Evolutionary conservation across 2,329 filamentous ascomycete species (phyloP).

Genomic region (Nothophoma quercina): DNA sequence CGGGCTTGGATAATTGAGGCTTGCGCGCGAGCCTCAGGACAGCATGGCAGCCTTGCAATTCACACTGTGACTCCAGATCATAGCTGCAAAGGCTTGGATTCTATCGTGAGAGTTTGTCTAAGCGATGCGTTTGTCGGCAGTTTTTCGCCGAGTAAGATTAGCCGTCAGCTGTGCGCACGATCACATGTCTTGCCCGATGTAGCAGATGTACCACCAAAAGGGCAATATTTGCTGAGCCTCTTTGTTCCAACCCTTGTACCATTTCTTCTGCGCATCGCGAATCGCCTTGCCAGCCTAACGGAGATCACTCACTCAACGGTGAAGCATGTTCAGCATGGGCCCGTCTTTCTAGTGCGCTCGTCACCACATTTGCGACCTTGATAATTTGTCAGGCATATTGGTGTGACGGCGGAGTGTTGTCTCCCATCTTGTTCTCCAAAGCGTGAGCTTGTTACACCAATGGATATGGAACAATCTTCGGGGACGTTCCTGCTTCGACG

Average conservation of each 20-base stretch:
- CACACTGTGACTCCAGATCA: background rate
- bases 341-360: background rate
- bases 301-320: background rate
- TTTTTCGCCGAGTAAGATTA: constrained; percentile 1
- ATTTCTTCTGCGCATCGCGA: constrained; percentile 31
- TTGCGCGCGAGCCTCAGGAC: background rate
- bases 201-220: constrained; percentile 12
- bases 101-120: background rate
- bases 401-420: no score
- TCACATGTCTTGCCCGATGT: constrained; percentile 6
- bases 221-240: constrained; percentile 4
- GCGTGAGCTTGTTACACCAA: no score
- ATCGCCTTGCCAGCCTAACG: constrained; percentile 3
- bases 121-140: background rate
- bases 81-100: background rate
- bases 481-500: no score
- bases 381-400: no score
- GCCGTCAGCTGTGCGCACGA: background rate
- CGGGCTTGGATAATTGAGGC: background rate
- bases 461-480: no score
- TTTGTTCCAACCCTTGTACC: constrained; percentile 21
- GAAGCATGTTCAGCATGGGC: background rate
- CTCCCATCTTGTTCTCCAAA: no score
- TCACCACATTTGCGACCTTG: no score
- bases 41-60: constrained; percentile 4